These are phyloP conservation scores for Microdochium paspali DNA, from an alignment of 2,329 filamentous ascomycete species.

Conservation along the genomic window DNA sequence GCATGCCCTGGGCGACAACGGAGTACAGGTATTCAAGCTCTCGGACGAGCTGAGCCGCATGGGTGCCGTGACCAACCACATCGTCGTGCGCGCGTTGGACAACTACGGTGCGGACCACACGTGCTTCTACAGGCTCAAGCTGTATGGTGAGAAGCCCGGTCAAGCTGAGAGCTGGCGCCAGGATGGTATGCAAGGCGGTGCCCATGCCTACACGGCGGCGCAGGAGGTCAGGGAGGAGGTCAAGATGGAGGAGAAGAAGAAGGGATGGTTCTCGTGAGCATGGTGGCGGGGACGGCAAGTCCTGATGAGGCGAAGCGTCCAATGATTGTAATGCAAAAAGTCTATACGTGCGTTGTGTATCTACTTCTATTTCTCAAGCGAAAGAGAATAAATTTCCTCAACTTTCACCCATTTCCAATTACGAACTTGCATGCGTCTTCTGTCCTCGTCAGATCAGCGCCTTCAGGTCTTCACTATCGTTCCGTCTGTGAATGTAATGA, in stretches of 20 bases:
- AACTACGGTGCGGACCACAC: slow-evolving; percentile 55
- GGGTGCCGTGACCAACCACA: slow-evolving; percentile 35
- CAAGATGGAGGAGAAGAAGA: neutral
- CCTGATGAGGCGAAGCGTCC: too few species aligned
- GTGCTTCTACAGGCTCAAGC: slow-evolving; percentile 54
- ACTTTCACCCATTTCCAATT: too few species aligned
- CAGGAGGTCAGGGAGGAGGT: neutral
- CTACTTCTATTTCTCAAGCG: too few species aligned
- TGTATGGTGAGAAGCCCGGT: slow-evolving; percentile 36
- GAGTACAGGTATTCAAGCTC: slow-evolving; percentile 43
- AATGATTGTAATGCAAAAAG: too few species aligned
- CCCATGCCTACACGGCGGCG: neutral
- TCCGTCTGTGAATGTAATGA: too few species aligned
- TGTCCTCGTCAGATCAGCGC: too few species aligned
- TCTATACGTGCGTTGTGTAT: too few species aligned
- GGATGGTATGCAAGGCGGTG: neutral
- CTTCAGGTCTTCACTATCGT: too few species aligned
- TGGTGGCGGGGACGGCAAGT: too few species aligned
- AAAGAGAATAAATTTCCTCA: too few species aligned
- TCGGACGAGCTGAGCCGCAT: slow-evolving; percentile 38
- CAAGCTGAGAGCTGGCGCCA: neutral
- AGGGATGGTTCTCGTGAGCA: neutral
- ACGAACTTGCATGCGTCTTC: too few species aligned
- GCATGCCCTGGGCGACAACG: slow-evolving; percentile 19
- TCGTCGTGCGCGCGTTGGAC: slow-evolving; percentile 44